Evolutionary conservation across 192 early-diverging fungal genomes (phyloP).

Genomic region (Entomortierella lignicola): DNA sequence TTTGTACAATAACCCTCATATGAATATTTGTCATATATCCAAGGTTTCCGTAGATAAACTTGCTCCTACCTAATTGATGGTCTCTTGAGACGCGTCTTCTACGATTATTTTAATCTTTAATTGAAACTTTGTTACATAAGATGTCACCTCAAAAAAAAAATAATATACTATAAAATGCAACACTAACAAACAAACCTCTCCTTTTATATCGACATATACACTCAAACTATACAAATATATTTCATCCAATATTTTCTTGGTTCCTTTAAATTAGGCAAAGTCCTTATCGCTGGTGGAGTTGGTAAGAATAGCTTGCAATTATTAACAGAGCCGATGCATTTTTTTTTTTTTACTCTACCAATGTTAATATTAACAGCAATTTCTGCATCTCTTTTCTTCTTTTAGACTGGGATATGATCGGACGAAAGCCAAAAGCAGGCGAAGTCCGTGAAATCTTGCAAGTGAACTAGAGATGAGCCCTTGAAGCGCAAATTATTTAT

Average conservation of each 20-base stretch:
- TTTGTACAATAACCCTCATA: background rate
- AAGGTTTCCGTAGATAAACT: no score
- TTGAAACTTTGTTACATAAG: background rate
- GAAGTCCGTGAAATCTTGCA: conserved; percentile 41
- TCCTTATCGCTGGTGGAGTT: conserved; percentile 40
- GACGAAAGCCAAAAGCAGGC: conserved; percentile 48
- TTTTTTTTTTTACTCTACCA: no score
- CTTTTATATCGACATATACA: background rate
- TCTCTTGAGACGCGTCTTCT: background rate
- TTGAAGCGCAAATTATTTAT: background rate
- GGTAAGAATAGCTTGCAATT: conserved; percentile 17
- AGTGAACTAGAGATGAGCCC: background rate
- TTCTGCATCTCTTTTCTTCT: no score
- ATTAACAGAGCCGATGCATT: no score
- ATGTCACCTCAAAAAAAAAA: no score
- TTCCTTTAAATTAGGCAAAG: conserved; percentile 35
- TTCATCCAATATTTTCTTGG: background rate
- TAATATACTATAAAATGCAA: background rate
- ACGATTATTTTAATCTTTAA: background rate
- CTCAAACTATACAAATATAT: background rate
- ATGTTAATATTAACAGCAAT: no score
- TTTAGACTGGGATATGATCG: conserved; percentile 56
- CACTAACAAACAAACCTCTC: background rate
- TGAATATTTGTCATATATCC: background rate
- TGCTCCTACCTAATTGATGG: no score